These are phyloP conservation scores for Hypoxylon rickii DNA, from an alignment of 495 filamentous ascomycete genomes.

Conservation along the genomic window DNA sequence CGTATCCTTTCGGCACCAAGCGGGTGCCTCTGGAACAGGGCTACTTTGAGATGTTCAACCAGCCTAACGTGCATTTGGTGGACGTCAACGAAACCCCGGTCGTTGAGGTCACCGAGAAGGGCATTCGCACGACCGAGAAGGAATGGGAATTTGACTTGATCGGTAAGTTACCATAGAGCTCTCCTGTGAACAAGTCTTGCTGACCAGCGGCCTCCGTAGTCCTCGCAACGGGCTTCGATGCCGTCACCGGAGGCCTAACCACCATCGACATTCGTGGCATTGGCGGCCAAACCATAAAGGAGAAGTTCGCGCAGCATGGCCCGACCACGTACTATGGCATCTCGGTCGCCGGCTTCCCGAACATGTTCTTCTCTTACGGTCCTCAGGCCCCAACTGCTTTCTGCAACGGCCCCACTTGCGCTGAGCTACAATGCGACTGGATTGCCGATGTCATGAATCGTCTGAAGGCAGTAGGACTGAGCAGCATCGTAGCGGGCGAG, in stretches of 20 bases:
- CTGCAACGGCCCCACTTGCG: conserved; percentile 55
- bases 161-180: conserved; percentile 47
- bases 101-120: conserved; percentile 47
- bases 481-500: conserved; percentile 39
- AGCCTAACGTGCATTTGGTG: conserved; percentile 58
- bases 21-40: conserved; percentile 57
- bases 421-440: conserved; percentile 59
- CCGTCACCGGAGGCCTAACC: conserved; percentile 54
- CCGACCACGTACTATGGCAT: conserved; percentile 56
- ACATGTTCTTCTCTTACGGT: conserved; percentile 59
- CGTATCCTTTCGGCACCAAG: conserved; percentile 60
- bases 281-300: conserved; percentile 42
- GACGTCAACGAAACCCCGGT: conserved; percentile 57
- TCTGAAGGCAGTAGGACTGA: conserved; percentile 42
- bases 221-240: conserved; percentile 61
- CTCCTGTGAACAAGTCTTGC: conserved; percentile 7
- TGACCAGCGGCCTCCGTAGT: conserved; percentile 28
- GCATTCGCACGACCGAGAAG: conserved; percentile 46
- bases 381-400: conserved; percentile 46
- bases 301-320: conserved; percentile 54
- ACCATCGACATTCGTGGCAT: conserved; percentile 51
- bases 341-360: conserved; percentile 52
- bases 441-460: conserved; percentile 53
- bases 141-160: conserved; percentile 54
- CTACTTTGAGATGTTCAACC: conserved; percentile 64